Percentiles rank a stretch among this genome's conserved stretches.
Conservation (phyloP, 1,139 yeast genomes). For the Blastobotrys elegans region DNA sequence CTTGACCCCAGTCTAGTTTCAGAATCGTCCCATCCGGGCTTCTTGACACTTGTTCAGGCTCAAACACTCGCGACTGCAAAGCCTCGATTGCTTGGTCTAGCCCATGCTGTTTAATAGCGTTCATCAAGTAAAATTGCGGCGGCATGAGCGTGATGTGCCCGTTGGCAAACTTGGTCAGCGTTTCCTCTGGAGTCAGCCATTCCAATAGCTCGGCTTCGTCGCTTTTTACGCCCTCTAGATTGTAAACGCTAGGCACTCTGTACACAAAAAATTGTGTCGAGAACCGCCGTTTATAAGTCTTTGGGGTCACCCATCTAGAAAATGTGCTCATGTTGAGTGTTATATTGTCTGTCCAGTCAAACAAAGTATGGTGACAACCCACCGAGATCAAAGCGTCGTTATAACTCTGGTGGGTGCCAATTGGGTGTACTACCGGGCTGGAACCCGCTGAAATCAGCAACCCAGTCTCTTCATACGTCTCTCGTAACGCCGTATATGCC, state of each 20-base stretch:
- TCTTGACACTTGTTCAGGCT: slow-evolving; percentile 21
- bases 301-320: slow-evolving; percentile 33
- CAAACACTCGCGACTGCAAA: slow-evolving; percentile 22
- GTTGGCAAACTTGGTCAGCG: slow-evolving; percentile 21
- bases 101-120: slow-evolving; percentile 21
- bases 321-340: slow-evolving; percentile 10
- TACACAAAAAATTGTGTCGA: slow-evolving; percentile 30
- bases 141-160: slow-evolving; percentile 30
- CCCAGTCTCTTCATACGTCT: slow-evolving; percentile 35
- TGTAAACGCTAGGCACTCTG: slow-evolving; percentile 18
- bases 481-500: slow-evolving; percentile 32
- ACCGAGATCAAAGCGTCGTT: slow-evolving; percentile 17
- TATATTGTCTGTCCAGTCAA: slow-evolving; percentile 17
- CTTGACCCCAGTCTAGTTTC: slow-evolving; percentile 31
- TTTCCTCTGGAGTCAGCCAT: slow-evolving; percentile 31
- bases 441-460: slow-evolving; percentile 24
- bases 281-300: slow-evolving; percentile 25
- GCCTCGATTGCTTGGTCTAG: slow-evolving; percentile 17
- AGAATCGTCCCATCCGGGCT: slow-evolving; percentile 22
- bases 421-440: slow-evolving; percentile 17
- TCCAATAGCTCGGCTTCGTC: slow-evolving; percentile 25
- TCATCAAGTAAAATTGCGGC: slow-evolving; percentile 32
- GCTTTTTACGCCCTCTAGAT: slow-evolving; percentile 16
- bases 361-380: slow-evolving; percentile 10
- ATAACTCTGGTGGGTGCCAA: slow-evolving; percentile 15